Base-by-base conservation (phyloP, 2,329 filamentous ascomycete species). In the Pyrenophora tritici-repentis region DNA sequence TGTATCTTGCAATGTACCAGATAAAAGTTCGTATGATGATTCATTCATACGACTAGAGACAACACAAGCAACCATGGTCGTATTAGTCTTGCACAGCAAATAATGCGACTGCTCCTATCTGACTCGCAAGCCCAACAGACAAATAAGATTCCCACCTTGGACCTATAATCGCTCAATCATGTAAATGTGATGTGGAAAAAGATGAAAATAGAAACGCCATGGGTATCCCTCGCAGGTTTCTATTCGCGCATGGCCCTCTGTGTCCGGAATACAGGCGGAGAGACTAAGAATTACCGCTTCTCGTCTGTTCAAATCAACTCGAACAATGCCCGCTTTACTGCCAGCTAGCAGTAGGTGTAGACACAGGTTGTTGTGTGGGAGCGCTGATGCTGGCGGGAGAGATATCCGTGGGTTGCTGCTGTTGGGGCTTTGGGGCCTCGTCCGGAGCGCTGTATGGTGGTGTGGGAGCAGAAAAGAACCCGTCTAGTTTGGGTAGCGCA, bases 391-490 rank as follows among this genome's bases (percentile, higher is more conserved):
- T 24, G 22, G 22, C 8, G 22, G 22, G 22, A 24, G 4, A 24
- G 35, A 13, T 34, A 31, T 1, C 18, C 40, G 3, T 39, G 18
- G 12, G 22, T 35, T 9, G 53, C 20, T 4, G 44, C 39, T n/a
- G 26, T 9, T 52, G 42, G 6, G 36, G 37, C 24, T 56, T 51
- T 14, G 47, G 29, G 4, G 45, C 44, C n/a, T 62, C 63, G 3
- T 63, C 59, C 8, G 59, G 49, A 14, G 63, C 53, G 34, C 12
- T 58, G 46, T 68, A 66, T 1, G 65, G 55, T 2, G 63, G 59
- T 1, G 60, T 65, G 3, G 65, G 66, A 1, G 62, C 63, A 7
- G 55, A 50, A 42, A 64, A 57, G 42, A 62, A 50, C 0, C 53
- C 56, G 0, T 59, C 55, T 1, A 52, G 39, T 18, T 59, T 65